Evolutionary conservation across 371 early-diverging fungal genomes (phyloP), one percentile per base, ranked within the genome.

Genomic region (Mortierella sp.): DNA sequence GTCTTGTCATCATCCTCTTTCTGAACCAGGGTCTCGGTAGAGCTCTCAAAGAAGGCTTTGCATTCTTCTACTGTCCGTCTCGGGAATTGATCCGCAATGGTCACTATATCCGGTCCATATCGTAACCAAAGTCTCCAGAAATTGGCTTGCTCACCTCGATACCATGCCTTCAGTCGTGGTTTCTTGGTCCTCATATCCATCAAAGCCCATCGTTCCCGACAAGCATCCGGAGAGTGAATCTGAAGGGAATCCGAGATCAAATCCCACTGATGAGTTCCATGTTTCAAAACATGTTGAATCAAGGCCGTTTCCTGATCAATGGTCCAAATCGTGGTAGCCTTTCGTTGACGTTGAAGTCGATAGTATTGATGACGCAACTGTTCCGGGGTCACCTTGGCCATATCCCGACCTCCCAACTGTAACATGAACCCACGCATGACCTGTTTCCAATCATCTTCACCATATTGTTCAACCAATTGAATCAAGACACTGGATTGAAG

Each of bases 281-380:
- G 66, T 52, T 79, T 72, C 18, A 79, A 19, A 4, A 79, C 79
- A 51, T 79, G 79, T 50, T 69, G 72, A 46, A 79, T 79, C 61
- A 79, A 45, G 11, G 51, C 60, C 12, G 73, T 79, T 60, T 79
- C 79, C 6, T 79, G 73, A 19, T 72, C 50, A 30, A 69, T 5
- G 7, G 70, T 26, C 79, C 79, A 79, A 1, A 47, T 23, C 7
- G 50, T 52, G 11, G 60, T 15, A 6, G 72, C 19, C 28, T 56
- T 60, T 0, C 76, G 59, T 23, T n/a, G n/a, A n/a, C 53, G 53
- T 55, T 66, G 53, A 6, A 79, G 65, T 1, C 60, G 23, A 30
- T 65, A 58, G 50, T 79, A 79, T 47, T 72, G 72, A 47, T 79
- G 73, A 14, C 66, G 52, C 28, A 79, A 25, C 44, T 79, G 79